Evolutionary conservation across 2,329 filamentous ascomycete species (phyloP).

Genomic region (Calonectria hongkongensis): DNA sequence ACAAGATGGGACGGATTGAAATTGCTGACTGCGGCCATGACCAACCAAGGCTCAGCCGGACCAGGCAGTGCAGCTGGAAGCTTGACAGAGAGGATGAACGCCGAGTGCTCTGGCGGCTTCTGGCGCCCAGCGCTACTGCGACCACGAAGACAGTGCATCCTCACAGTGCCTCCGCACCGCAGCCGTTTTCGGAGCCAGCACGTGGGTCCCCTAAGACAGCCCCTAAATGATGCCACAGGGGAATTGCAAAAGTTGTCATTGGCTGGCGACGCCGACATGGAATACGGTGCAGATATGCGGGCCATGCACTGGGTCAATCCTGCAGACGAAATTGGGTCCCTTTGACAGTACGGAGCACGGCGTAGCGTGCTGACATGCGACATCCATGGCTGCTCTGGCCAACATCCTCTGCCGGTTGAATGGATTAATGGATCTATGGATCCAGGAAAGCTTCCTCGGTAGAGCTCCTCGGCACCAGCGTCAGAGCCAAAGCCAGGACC

Average conservation of each 20-base stretch:
- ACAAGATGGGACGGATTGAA: conserved; percentile 13
- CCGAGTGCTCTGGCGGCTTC: conserved; percentile 25
- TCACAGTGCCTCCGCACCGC: conserved; percentile 42
- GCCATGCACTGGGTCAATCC: conserved; percentile 36
- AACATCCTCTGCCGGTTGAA: conserved; percentile 17
- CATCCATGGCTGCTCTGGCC: conserved; percentile 16
- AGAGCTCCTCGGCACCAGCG: conserved; percentile 35
- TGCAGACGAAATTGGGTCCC: conserved; percentile 50
- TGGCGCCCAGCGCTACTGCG: conserved; percentile 34
- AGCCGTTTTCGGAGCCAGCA: conserved; percentile 43
- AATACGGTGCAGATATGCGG: conserved; percentile 41
- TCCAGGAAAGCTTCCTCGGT: conserved; percentile 29
- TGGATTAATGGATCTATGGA: conserved; percentile 29
- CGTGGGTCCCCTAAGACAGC: conserved; percentile 46
- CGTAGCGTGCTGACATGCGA: conserved; percentile 20
- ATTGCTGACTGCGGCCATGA: conserved; percentile 31
- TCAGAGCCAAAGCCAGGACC: conserved; percentile 24
- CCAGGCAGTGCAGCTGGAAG: conserved; percentile 31
- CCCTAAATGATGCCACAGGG: conserved; percentile 50
- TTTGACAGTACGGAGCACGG: neutral
- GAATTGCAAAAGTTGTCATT: conserved; percentile 45
- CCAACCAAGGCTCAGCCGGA: conserved; percentile 36
- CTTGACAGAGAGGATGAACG: conserved; percentile 9
- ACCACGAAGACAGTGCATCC: conserved; percentile 42
- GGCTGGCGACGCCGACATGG: conserved; percentile 23